Conservation (phyloP, 1,284 basidiomycete species). For the Cutaneotrichosporon sp. region DNA sequence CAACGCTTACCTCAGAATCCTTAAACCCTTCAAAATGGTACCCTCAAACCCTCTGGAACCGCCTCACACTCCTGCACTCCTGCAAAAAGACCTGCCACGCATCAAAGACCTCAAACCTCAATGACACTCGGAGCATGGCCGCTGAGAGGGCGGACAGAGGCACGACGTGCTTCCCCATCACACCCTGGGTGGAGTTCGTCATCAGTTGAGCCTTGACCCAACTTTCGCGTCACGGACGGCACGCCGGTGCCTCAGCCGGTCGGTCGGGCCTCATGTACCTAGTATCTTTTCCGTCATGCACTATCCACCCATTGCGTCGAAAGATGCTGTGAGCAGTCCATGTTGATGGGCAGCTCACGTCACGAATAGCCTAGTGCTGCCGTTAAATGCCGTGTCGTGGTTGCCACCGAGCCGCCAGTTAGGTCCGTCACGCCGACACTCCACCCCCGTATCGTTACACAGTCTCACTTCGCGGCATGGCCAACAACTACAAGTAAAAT, state of each 20-base stretch:
- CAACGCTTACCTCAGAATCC: not conserved
- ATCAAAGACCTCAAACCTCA: too few relatives aligned
- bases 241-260: slow-evolving; percentile 3
- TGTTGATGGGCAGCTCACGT: too few relatives aligned
- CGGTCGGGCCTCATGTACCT: not conserved
- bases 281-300: not conserved
- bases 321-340: too few relatives aligned
- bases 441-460: not conserved
- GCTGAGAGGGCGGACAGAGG: too few relatives aligned
- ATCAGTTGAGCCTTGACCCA: too few relatives aligned
- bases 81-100: too few relatives aligned
- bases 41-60: too few relatives aligned
- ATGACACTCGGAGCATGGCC: too few relatives aligned
- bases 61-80: too few relatives aligned
- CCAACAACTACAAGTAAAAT: not conserved
- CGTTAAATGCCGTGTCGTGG: not conserved
- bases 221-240: slow-evolving; percentile 1
- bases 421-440: not conserved
- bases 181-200: too few relatives aligned
- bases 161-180: too few relatives aligned
- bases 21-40: not conserved
- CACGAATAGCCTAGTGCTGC: not conserved
- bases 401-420: not conserved
- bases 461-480: not conserved
- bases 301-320: too few relatives aligned